These are phyloP conservation scores for Verticillium klebahnii DNA, from an alignment of 2,329 filamentous ascomycete genomes.

Conservation along the genomic window DNA sequence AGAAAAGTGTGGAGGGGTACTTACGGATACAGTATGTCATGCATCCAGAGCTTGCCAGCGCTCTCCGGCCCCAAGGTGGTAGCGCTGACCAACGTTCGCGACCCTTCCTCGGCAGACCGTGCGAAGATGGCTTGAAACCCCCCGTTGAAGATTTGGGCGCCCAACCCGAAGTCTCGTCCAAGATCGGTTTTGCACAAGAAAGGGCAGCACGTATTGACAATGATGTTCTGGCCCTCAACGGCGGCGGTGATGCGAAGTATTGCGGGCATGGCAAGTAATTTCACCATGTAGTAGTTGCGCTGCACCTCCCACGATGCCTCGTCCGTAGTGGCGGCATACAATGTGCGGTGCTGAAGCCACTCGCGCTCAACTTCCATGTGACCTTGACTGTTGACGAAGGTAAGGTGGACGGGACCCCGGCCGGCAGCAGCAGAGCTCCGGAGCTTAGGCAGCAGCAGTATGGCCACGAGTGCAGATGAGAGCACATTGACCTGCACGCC, in stretches of 20 bases:
- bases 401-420: constrained; percentile 27
- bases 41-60: constrained; percentile 37
- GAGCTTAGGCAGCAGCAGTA: constrained; percentile 43
- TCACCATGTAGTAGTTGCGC: constrained; percentile 23
- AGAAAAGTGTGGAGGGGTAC: constrained; percentile 5
- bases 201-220: constrained; percentile 39
- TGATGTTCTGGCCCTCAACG: constrained; percentile 23
- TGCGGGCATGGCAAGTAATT: constrained; percentile 33
- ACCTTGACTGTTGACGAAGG: constrained; percentile 28
- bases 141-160: constrained; percentile 15
- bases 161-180: constrained; percentile 22
- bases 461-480: constrained; percentile 47
- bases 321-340: constrained; percentile 13
- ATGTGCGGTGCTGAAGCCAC: constrained; percentile 12
- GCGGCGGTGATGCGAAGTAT: constrained; percentile 20
- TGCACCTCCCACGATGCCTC: constrained; percentile 4
- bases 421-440: constrained; percentile 15
- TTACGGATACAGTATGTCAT: constrained; percentile 30
- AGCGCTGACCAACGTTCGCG: constrained; percentile 34
- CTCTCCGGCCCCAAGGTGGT: constrained; percentile 33
- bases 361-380: constrained; percentile 12
- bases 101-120: constrained; percentile 36
- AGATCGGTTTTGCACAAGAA: constrained; percentile 36
- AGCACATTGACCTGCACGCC: constrained; percentile 54
- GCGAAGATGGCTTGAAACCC: constrained; percentile 27